phyloP scores from a whole-genome alignment of 192 early-diverging fungal species.

The Coemansia aciculifera region DNA sequence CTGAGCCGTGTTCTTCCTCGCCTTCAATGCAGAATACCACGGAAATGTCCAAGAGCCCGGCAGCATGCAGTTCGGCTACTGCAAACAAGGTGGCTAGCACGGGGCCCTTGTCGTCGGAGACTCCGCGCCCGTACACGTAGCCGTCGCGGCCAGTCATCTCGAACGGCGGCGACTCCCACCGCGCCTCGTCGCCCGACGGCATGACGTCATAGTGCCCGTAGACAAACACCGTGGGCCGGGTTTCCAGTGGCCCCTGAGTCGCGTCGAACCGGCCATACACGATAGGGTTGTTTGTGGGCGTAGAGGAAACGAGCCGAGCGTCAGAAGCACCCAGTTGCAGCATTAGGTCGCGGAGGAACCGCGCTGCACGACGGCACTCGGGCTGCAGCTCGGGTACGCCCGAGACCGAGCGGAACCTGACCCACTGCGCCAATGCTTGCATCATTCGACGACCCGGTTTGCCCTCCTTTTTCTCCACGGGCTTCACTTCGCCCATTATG shows the following conservation, averaged over 20 bases:
- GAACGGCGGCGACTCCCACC: constrained; percentile 70
- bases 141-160: constrained; percentile 66
- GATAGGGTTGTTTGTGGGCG: constrained; percentile 64
- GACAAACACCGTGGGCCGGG: constrained; percentile 60
- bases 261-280: constrained; percentile 67
- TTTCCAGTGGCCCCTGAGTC: constrained; percentile 16
- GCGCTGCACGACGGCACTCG: constrained; percentile 71
- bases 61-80: constrained; percentile 63
- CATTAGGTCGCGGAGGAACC: constrained; percentile 67
- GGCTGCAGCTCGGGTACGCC: constrained; percentile 67
- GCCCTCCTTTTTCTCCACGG: background rate
- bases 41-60: constrained; percentile 59
- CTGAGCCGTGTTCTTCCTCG: constrained; percentile 76
- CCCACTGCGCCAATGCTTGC: constrained; percentile 68
- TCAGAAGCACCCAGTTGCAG: constrained; percentile 67
- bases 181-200: constrained; percentile 62
- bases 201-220: constrained; percentile 87
- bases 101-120: constrained; percentile 81
- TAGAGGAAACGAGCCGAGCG: constrained; percentile 60
- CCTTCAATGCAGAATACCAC: constrained; percentile 79
- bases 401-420: constrained; percentile 66
- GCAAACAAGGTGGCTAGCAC: constrained; percentile 73
- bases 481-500: background rate
- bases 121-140: constrained; percentile 75
- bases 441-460: constrained; percentile 49